Evolutionary conservation across 2,329 filamentous ascomycete species (phyloP).

Genomic region (Taxawa tesnikishii): DNA sequence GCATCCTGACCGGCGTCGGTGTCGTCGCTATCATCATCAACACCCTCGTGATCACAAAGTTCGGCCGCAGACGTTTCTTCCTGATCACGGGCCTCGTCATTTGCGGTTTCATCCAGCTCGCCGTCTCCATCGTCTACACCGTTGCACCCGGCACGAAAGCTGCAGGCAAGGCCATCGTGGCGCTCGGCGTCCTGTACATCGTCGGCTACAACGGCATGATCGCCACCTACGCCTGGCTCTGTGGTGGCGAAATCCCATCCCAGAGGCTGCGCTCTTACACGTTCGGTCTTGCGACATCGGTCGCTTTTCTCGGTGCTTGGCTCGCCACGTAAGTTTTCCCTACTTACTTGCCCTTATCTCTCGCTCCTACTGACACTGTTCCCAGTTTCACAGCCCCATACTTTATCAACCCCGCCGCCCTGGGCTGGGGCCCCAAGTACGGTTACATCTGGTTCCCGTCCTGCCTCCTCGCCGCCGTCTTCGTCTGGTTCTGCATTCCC

Average conservation of each 20-base stretch:
- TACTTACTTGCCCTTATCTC: not conserved
- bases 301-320: constrained; percentile 46
- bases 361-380: not conserved
- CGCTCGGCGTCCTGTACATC: constrained; percentile 41
- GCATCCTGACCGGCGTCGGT: constrained; percentile 42
- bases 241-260: constrained; percentile 44
- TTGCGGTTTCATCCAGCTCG: constrained; percentile 42
- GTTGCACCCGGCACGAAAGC: constrained; percentile 22
- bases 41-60: constrained; percentile 38
- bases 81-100: constrained; percentile 38
- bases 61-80: constrained; percentile 41
- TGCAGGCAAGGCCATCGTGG: constrained; percentile 38
- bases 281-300: constrained; percentile 40
- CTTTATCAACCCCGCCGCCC: constrained; percentile 42
- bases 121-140: constrained; percentile 41
- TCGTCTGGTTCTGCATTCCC: constrained; percentile 37
- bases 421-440: constrained; percentile 48
- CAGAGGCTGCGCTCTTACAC: constrained; percentile 45
- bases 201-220: constrained; percentile 41
- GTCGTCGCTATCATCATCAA: constrained; percentile 45
- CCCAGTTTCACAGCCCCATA: constrained; percentile 42
- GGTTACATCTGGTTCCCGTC: constrained; percentile 43
- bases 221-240: constrained; percentile 44
- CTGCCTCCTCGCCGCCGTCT: constrained; percentile 17
- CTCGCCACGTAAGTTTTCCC: constrained; percentile 27